Percentiles rank a stretch among this genome's conserved stretches.
Evolutionary conservation across 495 filamentous ascomycete species (phyloP).

Genomic region (Tuber melanosporum): DNA sequence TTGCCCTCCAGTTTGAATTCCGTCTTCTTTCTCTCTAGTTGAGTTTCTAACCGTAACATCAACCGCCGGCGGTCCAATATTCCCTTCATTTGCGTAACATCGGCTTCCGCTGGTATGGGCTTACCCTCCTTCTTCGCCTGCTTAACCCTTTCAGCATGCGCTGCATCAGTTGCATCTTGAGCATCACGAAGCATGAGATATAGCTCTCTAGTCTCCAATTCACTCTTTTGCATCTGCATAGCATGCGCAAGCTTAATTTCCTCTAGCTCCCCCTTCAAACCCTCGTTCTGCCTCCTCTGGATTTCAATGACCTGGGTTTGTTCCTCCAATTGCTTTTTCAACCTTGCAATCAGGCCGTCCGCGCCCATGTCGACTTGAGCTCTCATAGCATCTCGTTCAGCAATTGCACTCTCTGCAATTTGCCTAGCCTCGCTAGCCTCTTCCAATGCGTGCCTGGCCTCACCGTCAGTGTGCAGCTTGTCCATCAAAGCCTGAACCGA

Average conservation of each 20-base stretch:
- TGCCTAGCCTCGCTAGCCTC: slow-evolving; percentile 83
- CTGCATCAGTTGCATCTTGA: slow-evolving; percentile 88
- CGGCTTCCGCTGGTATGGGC: slow-evolving; percentile 47
- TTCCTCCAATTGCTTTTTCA: slow-evolving; percentile 89
- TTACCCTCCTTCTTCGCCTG: slow-evolving; percentile 43
- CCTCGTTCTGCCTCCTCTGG: slow-evolving; percentile 75
- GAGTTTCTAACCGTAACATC: slow-evolving; percentile 86
- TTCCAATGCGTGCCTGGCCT: slow-evolving; percentile 83
- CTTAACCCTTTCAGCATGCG: slow-evolving; percentile 56
- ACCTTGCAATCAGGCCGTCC: slow-evolving; percentile 84
- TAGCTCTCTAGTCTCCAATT: slow-evolving; percentile 89
- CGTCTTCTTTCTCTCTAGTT: slow-evolving; percentile 93
- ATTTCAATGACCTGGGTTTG: slow-evolving; percentile 85
- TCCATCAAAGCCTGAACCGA: slow-evolving; percentile 93
- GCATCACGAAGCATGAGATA: slow-evolving; percentile 98
- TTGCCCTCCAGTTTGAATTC: slow-evolving; percentile 96
- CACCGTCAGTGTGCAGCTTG: slow-evolving; percentile 90
- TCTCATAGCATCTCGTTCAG: slow-evolving; percentile 93
- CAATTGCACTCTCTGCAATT: slow-evolving; percentile 88
- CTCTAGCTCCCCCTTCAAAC: slow-evolving; percentile 78
- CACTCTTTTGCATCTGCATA: slow-evolving; percentile 88
- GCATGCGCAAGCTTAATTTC: slow-evolving; percentile 79
- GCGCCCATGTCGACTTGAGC: slow-evolving; percentile 88
- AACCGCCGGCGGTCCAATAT: slow-evolving; percentile 87
- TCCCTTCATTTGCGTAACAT: slow-evolving; percentile 76